Base-by-base conservation (phyloP, 1,284 basidiomycete genomes). In the Lignosus rhinocerotis region DNA sequence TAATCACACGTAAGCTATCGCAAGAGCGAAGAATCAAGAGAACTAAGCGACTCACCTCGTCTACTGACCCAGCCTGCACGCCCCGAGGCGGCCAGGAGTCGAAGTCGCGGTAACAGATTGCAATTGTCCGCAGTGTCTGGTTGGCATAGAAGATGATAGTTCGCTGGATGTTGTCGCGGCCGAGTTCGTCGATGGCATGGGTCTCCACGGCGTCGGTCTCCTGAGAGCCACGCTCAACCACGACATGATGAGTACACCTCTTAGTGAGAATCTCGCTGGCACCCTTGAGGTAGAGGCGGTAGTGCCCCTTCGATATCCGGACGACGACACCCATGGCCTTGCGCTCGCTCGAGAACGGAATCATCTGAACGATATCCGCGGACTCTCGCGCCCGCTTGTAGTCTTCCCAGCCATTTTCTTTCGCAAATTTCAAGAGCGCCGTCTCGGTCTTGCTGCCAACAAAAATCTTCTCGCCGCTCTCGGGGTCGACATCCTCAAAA, bases 81-180 rank as follows among this genome's bases (percentile, higher is more conserved):
- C 77, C 80, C 7, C 70, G 68, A 7, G 96, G 95, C 16, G 96
- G 96, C 95, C 96, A 98, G 4, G 76, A 73, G 12, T 86, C 75
- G 62, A 98, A 90, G 69, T 99, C 96, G 47, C 88, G 84, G 72
- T 98, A 98, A 73, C 94, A 96, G 44, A 98, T 73, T 2, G 94
- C 94, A 62, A 99, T 92, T 0, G 96, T 97, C 50, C 95, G 86
- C 12, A 98, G 86, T 25, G 87, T 92, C 79, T 98, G 96, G 74
- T 95, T 94, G 69, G 96, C 96, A 72, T 98, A 99, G 76, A 96
- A 95, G 65, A 95, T 94, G 75, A 96, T 98, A 16, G 94, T 98
- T 56, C 89, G 82, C 32, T 82, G 83, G 70, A 98, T 91, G 69
- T 96, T 96, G 64, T 90, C 87, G 63, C 80, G 78, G 17, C 86